phyloP scores from a whole-genome alignment of 345 rosid species.

The Raphanus sativus region DNA sequence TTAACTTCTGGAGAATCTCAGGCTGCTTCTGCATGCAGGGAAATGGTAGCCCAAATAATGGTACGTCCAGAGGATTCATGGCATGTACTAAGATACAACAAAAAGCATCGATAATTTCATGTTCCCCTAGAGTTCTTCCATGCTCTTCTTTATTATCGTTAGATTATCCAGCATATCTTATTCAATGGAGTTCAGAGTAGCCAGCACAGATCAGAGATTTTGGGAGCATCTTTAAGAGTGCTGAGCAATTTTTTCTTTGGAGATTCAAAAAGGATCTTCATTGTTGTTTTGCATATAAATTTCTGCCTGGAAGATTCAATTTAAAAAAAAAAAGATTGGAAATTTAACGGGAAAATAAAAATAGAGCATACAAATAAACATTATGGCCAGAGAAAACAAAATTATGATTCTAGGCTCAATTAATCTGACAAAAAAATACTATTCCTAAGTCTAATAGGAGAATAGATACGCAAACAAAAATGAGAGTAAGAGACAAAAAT shows the following conservation, averaged over 20 bases:
- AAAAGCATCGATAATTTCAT: constrained; percentile 68
- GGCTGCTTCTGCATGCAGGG: constrained; percentile 76
- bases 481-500: too few species aligned
- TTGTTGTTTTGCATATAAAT: too few species aligned
- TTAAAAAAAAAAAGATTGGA: too few species aligned
- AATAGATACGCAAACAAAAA: too few species aligned
- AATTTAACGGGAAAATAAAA: too few species aligned
- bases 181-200: neutral
- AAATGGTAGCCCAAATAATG: constrained; percentile 75
- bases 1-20: constrained; percentile 56
- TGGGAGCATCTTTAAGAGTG: neutral
- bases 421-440: too few species aligned
- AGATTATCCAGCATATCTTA: constrained; percentile 79
- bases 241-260: neutral
- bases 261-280: neutral
- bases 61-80: constrained; percentile 88
- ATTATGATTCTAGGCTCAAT: too few species aligned
- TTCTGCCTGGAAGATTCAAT: too few species aligned
- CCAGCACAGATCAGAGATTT: neutral
- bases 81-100: constrained; percentile 66
- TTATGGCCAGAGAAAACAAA: too few species aligned
- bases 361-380: too few species aligned
- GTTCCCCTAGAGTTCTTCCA: constrained; percentile 55
- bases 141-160: constrained; percentile 54
- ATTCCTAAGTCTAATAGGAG: too few species aligned